phyloP scores from a whole-genome alignment of 345 rosid species.

The Cardiospermum halicacabum region DNA sequence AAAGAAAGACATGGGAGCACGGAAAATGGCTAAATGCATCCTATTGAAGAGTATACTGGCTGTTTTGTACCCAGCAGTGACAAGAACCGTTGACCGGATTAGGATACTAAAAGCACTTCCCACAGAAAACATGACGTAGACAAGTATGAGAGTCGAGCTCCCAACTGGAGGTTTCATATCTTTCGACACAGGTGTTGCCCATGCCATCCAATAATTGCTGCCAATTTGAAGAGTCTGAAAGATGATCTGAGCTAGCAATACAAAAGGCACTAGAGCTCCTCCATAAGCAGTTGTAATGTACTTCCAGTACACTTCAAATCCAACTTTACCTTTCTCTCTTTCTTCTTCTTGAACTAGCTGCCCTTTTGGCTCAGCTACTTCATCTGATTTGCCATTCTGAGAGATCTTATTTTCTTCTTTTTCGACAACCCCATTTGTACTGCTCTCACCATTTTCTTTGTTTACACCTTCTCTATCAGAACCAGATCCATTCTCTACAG shows the following conservation, averaged over 20 bases:
- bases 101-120: conserved; percentile 59
- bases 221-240: conserved; percentile 58
- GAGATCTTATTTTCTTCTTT: conserved; percentile 22
- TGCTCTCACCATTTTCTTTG: conserved; percentile 19
- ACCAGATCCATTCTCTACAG: conserved; percentile 24
- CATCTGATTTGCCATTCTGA: conserved; percentile 35
- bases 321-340: conserved; percentile 80
- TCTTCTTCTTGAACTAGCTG: conserved; percentile 90
- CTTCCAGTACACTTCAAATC: conserved; percentile 62
- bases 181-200: conserved; percentile 56
- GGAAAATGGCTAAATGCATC: conserved; percentile 60
- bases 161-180: conserved; percentile 40
- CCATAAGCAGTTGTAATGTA: conserved; percentile 58
- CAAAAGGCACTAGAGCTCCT: conserved; percentile 61
- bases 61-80: conserved; percentile 49
- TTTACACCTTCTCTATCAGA: conserved; percentile 18
- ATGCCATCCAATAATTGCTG: conserved; percentile 84
- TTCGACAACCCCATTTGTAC: conserved; percentile 4
- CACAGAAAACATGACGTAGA: conserved; percentile 47
- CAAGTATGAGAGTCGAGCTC: conserved; percentile 36
- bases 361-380: conserved; percentile 34
- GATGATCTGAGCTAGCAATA: conserved; percentile 46
- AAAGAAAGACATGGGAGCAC: conserved; percentile 81
- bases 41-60: conserved; percentile 57
- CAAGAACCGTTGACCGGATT: conserved; percentile 36